Evolutionary conservation across 768 basidiomycete genomes (phyloP).

Genomic region (Leccinum barrowsii): DNA sequence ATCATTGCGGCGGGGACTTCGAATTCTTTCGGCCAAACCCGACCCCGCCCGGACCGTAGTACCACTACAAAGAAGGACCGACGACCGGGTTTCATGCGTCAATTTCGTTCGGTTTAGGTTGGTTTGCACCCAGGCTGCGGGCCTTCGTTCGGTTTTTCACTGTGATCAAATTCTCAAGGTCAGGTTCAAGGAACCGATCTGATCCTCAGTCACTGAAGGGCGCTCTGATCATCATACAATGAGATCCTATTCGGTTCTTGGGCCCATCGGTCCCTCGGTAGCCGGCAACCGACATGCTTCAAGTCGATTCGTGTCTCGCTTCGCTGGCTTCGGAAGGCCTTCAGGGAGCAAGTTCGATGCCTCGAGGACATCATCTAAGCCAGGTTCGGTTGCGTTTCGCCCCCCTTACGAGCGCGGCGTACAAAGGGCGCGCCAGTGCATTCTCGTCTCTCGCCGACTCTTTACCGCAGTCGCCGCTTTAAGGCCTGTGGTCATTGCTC

Average conservation of each 20-base stretch:
- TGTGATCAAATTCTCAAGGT: background rate
- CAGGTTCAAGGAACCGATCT: too few relatives aligned
- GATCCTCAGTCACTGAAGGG: background rate
- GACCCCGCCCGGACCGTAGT: too few relatives aligned
- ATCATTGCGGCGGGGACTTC: too few relatives aligned
- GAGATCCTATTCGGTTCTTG: background rate
- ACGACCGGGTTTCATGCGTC: too few relatives aligned
- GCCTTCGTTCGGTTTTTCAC: background rate
- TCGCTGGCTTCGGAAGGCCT: background rate
- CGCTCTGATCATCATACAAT: background rate
- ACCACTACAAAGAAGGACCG: too few relatives aligned
- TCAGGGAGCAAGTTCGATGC: background rate
- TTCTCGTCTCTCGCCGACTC: background rate
- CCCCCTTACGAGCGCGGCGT: background rate
- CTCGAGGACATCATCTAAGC: constrained; percentile 1
- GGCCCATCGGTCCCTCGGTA: background rate
- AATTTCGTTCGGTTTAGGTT: background rate
- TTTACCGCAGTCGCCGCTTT: background rate
- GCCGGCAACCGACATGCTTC: background rate
- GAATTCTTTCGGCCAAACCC: background rate
- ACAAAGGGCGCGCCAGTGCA: background rate
- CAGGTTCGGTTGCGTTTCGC: constrained; percentile 4
- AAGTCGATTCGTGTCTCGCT: background rate
- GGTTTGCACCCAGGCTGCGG: background rate
- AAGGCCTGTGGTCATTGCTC: background rate